Conservation (phyloP, 768 basidiomycete species). For the Lactifluus hygrophoroides region DNA sequence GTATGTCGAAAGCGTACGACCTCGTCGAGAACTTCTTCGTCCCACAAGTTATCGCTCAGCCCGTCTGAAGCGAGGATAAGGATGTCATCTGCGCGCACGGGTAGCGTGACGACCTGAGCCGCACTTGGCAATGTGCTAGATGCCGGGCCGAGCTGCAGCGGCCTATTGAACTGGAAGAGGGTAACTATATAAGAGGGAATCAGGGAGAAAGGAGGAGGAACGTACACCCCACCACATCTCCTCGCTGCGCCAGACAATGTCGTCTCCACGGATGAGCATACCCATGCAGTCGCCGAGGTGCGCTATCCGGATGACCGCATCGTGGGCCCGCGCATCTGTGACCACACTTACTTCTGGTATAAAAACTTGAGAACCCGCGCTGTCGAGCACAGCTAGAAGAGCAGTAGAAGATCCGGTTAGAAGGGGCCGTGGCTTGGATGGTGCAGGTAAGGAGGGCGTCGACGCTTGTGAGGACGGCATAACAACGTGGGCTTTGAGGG, state of each 20-base stretch:
- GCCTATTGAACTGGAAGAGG: constrained; percentile 46
- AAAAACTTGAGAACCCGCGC: constrained; percentile 13
- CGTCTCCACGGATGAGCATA: constrained; percentile 71
- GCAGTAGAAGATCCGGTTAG: constrained; percentile 60
- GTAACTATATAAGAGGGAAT: background rate
- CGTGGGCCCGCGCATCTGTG: constrained; percentile 28
- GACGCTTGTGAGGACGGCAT: constrained; percentile 18
- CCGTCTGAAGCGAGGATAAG: constrained; percentile 79
- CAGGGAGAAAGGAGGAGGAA: constrained; percentile 12
- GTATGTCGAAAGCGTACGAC: constrained; percentile 48
- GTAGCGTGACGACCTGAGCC: constrained; percentile 61
- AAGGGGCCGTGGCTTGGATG: constrained; percentile 30
- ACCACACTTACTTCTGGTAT: constrained; percentile 33
- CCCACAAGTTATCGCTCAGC: constrained; percentile 82
- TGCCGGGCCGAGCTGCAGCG: constrained; percentile 53
- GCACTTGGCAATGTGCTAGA: constrained; percentile 55
- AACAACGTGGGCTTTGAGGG: constrained; percentile 51
- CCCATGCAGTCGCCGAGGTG: constrained; percentile 86
- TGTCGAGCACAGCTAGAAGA: constrained; percentile 53
- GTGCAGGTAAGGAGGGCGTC: constrained; percentile 13
- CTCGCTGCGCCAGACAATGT: constrained; percentile 76
- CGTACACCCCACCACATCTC: constrained; percentile 89
- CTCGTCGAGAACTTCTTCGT: constrained; percentile 80
- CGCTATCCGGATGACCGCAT: constrained; percentile 69
- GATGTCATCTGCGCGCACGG: constrained; percentile 63